Evolutionary conservation across 2,329 filamentous ascomycete genomes (phyloP).

Genomic region (Colletotrichum incanum): DNA sequence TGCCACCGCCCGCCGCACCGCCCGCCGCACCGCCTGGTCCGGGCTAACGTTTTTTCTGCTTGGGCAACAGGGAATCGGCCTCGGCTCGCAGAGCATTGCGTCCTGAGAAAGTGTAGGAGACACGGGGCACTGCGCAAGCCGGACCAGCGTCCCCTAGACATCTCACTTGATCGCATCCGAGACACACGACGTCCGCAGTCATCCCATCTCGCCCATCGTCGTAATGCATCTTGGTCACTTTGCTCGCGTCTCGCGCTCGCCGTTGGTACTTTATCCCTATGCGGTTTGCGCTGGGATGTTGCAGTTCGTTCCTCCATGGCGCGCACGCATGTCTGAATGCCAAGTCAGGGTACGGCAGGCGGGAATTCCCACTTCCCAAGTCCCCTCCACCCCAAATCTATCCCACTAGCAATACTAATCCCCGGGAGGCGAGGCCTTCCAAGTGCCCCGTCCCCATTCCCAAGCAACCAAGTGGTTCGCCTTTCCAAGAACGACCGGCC

Average conservation of each 20-base stretch:
- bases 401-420: conserved; percentile 12
- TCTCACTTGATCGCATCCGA: conserved; percentile 29
- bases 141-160: conserved; percentile 29
- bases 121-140: conserved; percentile 23
- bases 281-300: conserved; percentile 5
- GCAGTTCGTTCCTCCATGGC: neutral
- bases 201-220: conserved; percentile 28
- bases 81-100: neutral
- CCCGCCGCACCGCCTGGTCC: conserved; percentile 3
- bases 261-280: neutral
- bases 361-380: conserved; percentile 32
- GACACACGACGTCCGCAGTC: conserved; percentile 34
- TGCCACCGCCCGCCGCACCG: neutral
- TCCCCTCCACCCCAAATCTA: neutral
- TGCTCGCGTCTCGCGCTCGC: conserved; percentile 36
- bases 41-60: conserved; percentile 10
- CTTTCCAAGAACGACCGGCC: neutral
- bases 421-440: conserved; percentile 32
- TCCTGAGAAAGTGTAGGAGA: conserved; percentile 1
- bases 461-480: conserved; percentile 12
- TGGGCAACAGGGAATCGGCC: conserved; percentile 6
- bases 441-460: conserved; percentile 14
- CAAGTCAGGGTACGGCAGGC: conserved; percentile 30
- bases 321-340: conserved; percentile 7
- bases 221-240: conserved; percentile 24